Evolutionary conservation across 2,329 filamentous ascomycete genomes (phyloP).

Genomic region (Tolypocladium nubicola): DNA sequence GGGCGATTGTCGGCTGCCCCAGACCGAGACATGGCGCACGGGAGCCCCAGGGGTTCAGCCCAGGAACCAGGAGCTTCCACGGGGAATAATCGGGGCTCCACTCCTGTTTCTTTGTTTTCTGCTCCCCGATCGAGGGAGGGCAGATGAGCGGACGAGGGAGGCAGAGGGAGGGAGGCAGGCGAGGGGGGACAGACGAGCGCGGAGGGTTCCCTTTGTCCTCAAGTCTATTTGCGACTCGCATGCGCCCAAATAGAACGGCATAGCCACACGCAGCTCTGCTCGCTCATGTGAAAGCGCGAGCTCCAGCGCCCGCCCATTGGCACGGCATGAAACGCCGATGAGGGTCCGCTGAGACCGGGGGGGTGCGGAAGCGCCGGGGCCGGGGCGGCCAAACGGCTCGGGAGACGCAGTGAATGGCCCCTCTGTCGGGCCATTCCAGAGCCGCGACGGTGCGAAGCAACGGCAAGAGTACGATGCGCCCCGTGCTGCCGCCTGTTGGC

Average conservation of each 20-base stretch:
- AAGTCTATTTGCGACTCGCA: not conserved
- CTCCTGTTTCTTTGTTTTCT: not conserved
- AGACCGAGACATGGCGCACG: not conserved
- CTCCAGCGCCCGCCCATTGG: not conserved
- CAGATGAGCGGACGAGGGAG: too few species aligned
- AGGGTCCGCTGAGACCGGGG: not conserved
- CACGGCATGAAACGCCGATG: slow-evolving; percentile 1
- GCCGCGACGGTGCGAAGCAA: too few species aligned
- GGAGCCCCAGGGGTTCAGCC: not conserved
- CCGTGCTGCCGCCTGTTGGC: not conserved
- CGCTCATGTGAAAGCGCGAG: not conserved
- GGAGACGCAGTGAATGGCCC: not conserved
- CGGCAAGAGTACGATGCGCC: too few species aligned
- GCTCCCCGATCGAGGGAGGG: not conserved
- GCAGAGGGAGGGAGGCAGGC: too few species aligned
- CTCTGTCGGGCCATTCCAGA: not conserved
- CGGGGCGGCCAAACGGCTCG: not conserved
- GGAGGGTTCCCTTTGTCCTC: too few species aligned
- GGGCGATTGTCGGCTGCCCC: not conserved
- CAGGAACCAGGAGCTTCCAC: not conserved
- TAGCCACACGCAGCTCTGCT: not conserved
- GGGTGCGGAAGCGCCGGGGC: not conserved
- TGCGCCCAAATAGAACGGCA: not conserved
- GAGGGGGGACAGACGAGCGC: not conserved
- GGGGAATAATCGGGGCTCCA: not conserved